Evolutionary conservation across 805 yeast species (phyloP), one percentile per base, ranked within the genome.

Genomic region (Torulaspora franciscae): DNA sequence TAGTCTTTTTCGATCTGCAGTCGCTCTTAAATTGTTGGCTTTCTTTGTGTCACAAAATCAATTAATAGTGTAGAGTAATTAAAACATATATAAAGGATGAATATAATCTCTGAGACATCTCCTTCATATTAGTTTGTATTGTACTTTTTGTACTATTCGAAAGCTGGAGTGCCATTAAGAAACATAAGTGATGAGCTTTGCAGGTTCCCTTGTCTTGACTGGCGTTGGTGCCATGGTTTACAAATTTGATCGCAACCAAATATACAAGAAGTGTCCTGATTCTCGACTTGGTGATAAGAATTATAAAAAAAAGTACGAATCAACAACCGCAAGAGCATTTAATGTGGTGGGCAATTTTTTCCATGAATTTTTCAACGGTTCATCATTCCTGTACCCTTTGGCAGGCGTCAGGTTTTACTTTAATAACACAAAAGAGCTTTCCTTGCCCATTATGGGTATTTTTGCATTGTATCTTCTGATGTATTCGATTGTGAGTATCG

Each of bases 141-240:
- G 5, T 30, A n/a, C n/a, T n/a, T 13, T 14, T 19, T 7, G 3
- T 7, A 15, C 14, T 5, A 19, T 30, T 30, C 6, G 6, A 10
- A 13, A 26, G 15, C 22, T 32, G 13, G 24, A 13, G 22, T 17
- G 24, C 32, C 11, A 23, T 19, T 7, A 24, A 24, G 9, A 14
- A 23, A 23, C 14, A 39, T 24, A 34, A 38, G 33, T 15, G 19
- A 64, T 64, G 68, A 61, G 66, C 52, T 54, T 64, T 27, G 54
- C 55, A n/a, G 61, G 59, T 14, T 52, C 64, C n/a, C 49, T 62
- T 32, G 32, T 54, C 6, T 40, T 62, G 17, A 53, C 66, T 10
- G 66, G 58, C 8, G 37, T 61, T 23, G 66, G 66, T 11, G 66
- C 58, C 8, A 33, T 59, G 8, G 46, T 50, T 7, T 59, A 57